Conservation (phyloP, 192 early-diverging fungal species). For the Linnemannia exigua region DNA sequence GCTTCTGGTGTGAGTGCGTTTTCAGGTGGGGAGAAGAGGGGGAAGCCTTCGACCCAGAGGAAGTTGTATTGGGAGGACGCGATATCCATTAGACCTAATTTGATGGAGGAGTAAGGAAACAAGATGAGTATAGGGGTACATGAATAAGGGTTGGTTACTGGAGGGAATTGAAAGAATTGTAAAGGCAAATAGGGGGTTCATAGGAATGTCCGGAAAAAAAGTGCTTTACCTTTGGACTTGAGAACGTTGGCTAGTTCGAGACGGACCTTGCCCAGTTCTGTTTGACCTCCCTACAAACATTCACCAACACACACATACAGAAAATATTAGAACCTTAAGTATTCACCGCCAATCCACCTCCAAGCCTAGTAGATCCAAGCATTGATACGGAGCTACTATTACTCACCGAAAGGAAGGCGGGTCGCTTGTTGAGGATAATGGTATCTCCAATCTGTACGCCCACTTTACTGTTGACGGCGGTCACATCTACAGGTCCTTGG, state of each 20-base stretch:
- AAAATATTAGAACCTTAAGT: neutral
- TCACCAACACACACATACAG: neutral
- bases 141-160: neutral
- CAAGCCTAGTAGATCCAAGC: no score
- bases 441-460: constrained; percentile 69
- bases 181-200: no score
- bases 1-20: constrained; percentile 51
- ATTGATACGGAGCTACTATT: neutral
- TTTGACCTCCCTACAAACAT: constrained; percentile 58
- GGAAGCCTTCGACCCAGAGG: constrained; percentile 92
- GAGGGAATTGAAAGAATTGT: no score
- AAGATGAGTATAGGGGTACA: neutral
- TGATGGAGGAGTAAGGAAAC: neutral
- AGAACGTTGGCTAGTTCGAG: constrained; percentile 64
- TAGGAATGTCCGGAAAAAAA: neutral
- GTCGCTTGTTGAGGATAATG: constrained; percentile 68
- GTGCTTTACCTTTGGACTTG: constrained; percentile 60
- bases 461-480: constrained; percentile 29
- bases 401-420: constrained; percentile 60
- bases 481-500: constrained; percentile 14
- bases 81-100: constrained; percentile 63
- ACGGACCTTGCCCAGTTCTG: constrained; percentile 61
- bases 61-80: constrained; percentile 71
- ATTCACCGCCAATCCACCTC: no score
- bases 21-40: constrained; percentile 83